Base-by-base conservation (phyloP, 176 grass and related monocot genomes). In the Rhynchospora pubera region DNA sequence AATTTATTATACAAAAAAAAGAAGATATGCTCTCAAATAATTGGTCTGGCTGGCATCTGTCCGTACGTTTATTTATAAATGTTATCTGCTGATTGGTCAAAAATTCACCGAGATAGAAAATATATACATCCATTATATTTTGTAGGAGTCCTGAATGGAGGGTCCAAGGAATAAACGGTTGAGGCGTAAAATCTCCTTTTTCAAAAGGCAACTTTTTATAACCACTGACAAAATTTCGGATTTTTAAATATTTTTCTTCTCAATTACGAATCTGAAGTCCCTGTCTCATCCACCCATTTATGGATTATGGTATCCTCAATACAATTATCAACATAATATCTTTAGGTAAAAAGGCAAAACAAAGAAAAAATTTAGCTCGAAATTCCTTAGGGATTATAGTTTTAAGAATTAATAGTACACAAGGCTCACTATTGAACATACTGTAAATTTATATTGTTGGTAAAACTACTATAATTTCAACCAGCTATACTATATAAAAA, bases 101-200 rank as follows among this genome's bases (percentile, higher is more conserved):
- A 73, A 50, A 73, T 73, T 73, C 48, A 50, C 8, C 21, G 9
- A 47, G 9, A 9, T 46, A 70, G 10, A 39, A 9, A 50, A 77
- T 21, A 8, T 22, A 62, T 62, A 12, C 9, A 80, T 46, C 30
- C 23, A 80, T 62, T 26, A 62, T 62, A 80, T 47, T 80, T 80
- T 80, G 43, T 14, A 80, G 34, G 43, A 45, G 59, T 23, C 39
- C 8, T 12, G 53, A 15, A 66, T 82, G 42, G 46, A 48, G 79
- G 59, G 79, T 50, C 62, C 79, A 82, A 32, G 13, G 32, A 66
- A 82, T 82, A 82, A 82, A 28, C 79, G 61, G 79, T 82, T 82
- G 79, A 81, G 59, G 23, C 60, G 79, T 82, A 65, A 64, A 32
- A 65, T 66, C 79, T 66, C 46, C 79, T 66, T 82, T 82, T 46